phyloP scores from a whole-genome alignment of 2,329 filamentous ascomycete species.

The Chaetomium strumarium region DNA sequence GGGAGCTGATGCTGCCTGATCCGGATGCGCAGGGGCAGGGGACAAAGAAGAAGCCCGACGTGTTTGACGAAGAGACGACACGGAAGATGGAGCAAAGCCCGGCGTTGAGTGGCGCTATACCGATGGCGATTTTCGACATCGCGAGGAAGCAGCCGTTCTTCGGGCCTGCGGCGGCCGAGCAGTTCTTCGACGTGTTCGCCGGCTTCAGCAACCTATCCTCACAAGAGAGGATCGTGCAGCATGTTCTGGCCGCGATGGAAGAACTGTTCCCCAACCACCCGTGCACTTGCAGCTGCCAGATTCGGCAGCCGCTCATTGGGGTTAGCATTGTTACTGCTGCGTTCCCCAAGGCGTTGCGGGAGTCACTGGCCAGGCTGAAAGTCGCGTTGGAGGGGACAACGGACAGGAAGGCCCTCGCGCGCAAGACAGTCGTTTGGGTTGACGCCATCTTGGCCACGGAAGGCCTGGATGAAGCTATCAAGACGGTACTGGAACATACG shows the following conservation, averaged over 20 bases:
- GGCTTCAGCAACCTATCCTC: constrained; percentile 63
- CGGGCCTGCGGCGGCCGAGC: constrained; percentile 57
- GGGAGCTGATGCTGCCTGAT: constrained; percentile 41
- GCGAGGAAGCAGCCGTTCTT: constrained; percentile 72
- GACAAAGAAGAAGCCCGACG: constrained; percentile 35
- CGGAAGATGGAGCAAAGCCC: constrained; percentile 65
- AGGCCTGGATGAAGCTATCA: constrained; percentile 50
- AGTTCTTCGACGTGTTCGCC: constrained; percentile 76
- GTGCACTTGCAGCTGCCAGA: constrained; percentile 62
- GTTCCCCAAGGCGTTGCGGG: constrained; percentile 67
- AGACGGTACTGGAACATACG: constrained; percentile 49
- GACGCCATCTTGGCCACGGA: constrained; percentile 44
- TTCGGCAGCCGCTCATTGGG: constrained; percentile 64
- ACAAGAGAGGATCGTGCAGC: constrained; percentile 60
- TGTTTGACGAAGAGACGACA: constrained; percentile 40
- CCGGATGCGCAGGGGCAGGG: constrained; percentile 31
- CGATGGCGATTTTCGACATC: constrained; percentile 84
- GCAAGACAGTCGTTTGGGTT: constrained; percentile 50
- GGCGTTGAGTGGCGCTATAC: constrained; percentile 86
- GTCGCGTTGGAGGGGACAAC: constrained; percentile 39
- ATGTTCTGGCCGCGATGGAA: constrained; percentile 63
- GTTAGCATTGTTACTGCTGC: constrained; percentile 57
- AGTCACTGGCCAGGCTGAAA: constrained; percentile 58
- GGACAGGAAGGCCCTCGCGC: constrained; percentile 40
- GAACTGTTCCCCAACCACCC: constrained; percentile 54